Percentiles rank a stretch among this genome's conserved stretches.
phyloP scores from a whole-genome alignment of 2,329 filamentous ascomycete species.

The Xylariaceae sp. region DNA sequence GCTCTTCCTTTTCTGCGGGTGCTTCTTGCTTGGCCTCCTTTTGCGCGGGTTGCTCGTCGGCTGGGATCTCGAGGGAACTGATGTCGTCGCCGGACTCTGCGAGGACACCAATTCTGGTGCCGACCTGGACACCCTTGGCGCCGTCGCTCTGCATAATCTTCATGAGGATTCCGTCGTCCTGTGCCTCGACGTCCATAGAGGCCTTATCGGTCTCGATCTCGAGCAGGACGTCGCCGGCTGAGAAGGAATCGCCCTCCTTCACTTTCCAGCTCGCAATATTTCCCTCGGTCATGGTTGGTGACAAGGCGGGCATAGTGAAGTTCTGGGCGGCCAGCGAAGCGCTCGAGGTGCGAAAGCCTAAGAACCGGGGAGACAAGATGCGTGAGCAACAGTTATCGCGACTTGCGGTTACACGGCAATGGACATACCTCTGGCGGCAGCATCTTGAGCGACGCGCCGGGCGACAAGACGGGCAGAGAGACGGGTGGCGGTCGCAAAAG shows the following conservation, averaged over 20 bases:
- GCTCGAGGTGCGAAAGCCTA: slow-evolving; percentile 64
- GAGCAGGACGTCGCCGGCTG: slow-evolving; percentile 80
- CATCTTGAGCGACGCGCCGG: slow-evolving; percentile 53
- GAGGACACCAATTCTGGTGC: slow-evolving; percentile 76
- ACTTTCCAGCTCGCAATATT: slow-evolving; percentile 84
- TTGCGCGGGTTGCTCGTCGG: slow-evolving; percentile 56
- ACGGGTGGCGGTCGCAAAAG: slow-evolving; percentile 62
- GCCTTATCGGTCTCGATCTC: slow-evolving; percentile 96
- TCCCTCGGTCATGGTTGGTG: slow-evolving; percentile 91
- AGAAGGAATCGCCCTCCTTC: slow-evolving; percentile 81
- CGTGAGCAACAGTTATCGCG: slow-evolving; percentile 3
- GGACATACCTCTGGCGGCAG: slow-evolving; percentile 55
- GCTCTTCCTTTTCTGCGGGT: slow-evolving; percentile 22
- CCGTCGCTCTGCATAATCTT: slow-evolving; percentile 77
- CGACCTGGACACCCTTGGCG: slow-evolving; percentile 74
- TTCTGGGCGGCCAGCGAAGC: slow-evolving; percentile 72
- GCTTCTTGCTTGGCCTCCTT: slow-evolving; percentile 33
- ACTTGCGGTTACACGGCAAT: slow-evolving; percentile 9
- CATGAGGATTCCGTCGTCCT: slow-evolving; percentile 81
- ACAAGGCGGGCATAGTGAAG: slow-evolving; percentile 88
- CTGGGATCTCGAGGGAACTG: slow-evolving; percentile 68
- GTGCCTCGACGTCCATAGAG: slow-evolving; percentile 91
- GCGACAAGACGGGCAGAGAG: slow-evolving; percentile 59
- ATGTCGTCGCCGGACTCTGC: slow-evolving; percentile 81
- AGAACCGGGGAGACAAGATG: not conserved